Percentiles rank a stretch among this genome's conserved stretches.
Evolutionary conservation across 148 eudicot species (phyloP).

Genomic region (Persicaria tinctoria): DNA sequence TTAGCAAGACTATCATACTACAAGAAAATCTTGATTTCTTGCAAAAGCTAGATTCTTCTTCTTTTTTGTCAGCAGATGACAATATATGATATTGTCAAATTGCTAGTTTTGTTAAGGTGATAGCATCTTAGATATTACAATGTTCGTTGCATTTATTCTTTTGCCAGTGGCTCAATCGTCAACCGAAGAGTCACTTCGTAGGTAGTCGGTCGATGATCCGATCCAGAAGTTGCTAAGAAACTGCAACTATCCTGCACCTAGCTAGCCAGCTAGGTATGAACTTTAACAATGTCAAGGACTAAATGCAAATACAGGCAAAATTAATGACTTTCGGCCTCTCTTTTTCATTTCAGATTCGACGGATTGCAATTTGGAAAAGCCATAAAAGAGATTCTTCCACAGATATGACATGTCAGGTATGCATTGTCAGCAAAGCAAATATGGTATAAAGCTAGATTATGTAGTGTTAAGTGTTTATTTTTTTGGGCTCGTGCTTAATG

Average conservation of each 20-base stretch:
- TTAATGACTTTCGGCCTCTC: background rate
- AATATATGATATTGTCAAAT: background rate
- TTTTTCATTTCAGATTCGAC: background rate
- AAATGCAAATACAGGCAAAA: background rate
- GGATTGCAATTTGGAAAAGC: background rate
- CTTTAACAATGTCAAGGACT: constrained; percentile 1
- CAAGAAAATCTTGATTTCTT: background rate
- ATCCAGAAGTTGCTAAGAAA: background rate
- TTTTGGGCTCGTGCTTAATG: background rate
- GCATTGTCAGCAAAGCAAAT: background rate
- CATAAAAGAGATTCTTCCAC: constrained; percentile 3
- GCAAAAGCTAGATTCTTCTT: background rate
- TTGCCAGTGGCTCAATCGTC: background rate
- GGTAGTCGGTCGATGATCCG: background rate
- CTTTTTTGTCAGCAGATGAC: background rate
- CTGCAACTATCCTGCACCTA: background rate
- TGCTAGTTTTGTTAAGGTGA: background rate
- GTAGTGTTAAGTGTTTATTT: background rate
- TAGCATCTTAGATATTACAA: background rate
- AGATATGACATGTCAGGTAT: background rate
- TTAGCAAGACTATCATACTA: background rate
- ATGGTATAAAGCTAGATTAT: background rate
- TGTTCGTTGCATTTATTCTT: background rate
- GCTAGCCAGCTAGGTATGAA: constrained; percentile 3
- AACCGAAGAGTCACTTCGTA: background rate